Percentiles rank a stretch among this genome's conserved stretches.
phyloP scores from a whole-genome alignment of 345 rosid genomes.

The Boechera retrofracta region DNA sequence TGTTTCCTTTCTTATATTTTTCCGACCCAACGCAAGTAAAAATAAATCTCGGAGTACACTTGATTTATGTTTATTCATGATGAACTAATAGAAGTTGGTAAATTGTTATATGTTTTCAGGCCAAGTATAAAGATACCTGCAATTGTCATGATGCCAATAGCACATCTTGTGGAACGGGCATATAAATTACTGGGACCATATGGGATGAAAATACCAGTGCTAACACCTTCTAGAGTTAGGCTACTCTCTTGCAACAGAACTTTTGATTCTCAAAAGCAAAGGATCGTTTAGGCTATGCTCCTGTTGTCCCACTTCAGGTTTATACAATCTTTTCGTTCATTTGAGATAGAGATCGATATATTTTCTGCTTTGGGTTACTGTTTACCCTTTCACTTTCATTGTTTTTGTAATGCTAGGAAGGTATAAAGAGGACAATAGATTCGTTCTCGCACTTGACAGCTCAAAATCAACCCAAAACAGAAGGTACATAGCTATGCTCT shows the following conservation, averaged over 20 bases:
- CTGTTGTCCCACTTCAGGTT: conserved; percentile 85
- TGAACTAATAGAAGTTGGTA: background rate
- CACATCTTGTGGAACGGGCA: conserved; percentile 69
- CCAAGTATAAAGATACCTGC: conserved; percentile 91
- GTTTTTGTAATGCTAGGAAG: conserved; percentile 64
- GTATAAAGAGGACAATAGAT: conserved; percentile 71
- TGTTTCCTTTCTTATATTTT: background rate
- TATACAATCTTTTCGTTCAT: conserved; percentile 28
- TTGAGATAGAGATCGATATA: conserved; percentile 1
- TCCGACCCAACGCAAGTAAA: background rate
- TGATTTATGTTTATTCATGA: background rate
- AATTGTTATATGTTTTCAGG: conserved; percentile 58
- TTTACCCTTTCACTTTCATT: conserved; percentile 8
- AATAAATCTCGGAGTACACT: background rate
- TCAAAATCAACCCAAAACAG: conserved; percentile 60
- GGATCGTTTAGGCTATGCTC: conserved; percentile 76
- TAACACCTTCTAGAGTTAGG: conserved; percentile 92
- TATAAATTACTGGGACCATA: conserved; percentile 74
- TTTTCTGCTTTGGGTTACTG: background rate
- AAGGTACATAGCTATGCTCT: conserved; percentile 51
- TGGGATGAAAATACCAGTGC: conserved; percentile 91
- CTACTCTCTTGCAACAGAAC: conserved; percentile 84
- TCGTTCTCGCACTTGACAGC: conserved; percentile 75
- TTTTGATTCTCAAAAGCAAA: conserved; percentile 82
- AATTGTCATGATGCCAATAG: conserved; percentile 78